phyloP scores from a whole-genome alignment of 371 early-diverging fungal species.

The Mucor mucedo region DNA sequence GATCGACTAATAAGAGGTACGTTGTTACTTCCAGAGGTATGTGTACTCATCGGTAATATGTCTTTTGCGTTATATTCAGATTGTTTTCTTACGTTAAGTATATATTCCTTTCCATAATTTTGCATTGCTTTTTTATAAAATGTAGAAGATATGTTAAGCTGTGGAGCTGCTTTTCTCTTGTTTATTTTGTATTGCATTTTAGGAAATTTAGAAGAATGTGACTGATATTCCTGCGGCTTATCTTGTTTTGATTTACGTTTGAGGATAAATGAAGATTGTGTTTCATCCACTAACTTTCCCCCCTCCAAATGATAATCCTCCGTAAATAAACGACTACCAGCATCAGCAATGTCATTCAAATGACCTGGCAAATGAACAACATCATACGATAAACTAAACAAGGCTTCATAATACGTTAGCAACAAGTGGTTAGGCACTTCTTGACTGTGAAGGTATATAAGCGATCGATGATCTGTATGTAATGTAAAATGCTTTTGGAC shows the following conservation, averaged over 20 bases:
- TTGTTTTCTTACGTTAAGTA: too few relatives aligned
- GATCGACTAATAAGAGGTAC: background rate
- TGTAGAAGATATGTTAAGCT: too few relatives aligned
- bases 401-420: slow-evolving; percentile 1
- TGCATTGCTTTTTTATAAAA: too few relatives aligned
- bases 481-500: background rate
- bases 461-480: too few relatives aligned
- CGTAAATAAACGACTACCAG: slow-evolving; percentile 1
- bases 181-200: too few relatives aligned
- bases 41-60: background rate
- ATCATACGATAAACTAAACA: background rate
- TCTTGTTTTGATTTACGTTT: too few relatives aligned
- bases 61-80: too few relatives aligned
- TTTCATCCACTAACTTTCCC: slow-evolving; percentile 2
- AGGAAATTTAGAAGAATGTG: too few relatives aligned
- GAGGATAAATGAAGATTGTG: background rate
- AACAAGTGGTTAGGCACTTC: slow-evolving; percentile 2
- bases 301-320: background rate
- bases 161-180: too few relatives aligned
- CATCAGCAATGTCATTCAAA: slow-evolving; percentile 7
- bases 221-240: too few relatives aligned
- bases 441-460: background rate
- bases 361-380: slow-evolving; percentile 5
- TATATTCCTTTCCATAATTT: too few relatives aligned
- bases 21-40: background rate